Evolutionary conservation across 371 early-diverging fungal species (phyloP).

Genomic region (Lichtheimia hyalospora): DNA sequence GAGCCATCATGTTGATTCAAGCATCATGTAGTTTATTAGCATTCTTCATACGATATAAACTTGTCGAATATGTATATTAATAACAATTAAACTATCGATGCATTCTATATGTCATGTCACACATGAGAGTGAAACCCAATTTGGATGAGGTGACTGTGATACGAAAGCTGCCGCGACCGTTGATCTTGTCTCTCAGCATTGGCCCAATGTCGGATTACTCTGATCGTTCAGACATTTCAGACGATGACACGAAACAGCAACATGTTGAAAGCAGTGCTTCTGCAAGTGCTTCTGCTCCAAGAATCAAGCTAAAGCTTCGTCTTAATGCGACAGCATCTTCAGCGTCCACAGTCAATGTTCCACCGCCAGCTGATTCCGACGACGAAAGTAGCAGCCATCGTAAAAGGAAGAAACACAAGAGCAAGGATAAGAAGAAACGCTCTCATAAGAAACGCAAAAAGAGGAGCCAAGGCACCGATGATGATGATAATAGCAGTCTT

Average conservation of each 20-base stretch:
- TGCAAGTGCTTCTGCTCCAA: conserved; percentile 7
- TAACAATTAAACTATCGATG: background rate
- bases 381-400: conserved; percentile 3
- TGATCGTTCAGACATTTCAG: conserved; percentile 1
- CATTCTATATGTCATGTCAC: background rate
- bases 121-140: no score
- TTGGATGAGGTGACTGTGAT: no score
- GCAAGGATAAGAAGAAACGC: conserved; percentile 34
- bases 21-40: conserved; percentile 62
- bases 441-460: conserved; percentile 40
- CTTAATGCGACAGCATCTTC: conserved; percentile 26
- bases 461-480: conserved; percentile 17
- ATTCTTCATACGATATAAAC: conserved; percentile 74
- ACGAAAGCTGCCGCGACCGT: no score
- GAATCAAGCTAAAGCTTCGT: conserved; percentile 39
- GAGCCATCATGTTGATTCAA: conserved; percentile 65
- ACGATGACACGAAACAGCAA: background rate
- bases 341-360: conserved; percentile 1
- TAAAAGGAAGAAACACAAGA: conserved; percentile 32
- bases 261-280: background rate
- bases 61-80: conserved; percentile 76
- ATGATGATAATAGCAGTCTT: conserved; percentile 5
- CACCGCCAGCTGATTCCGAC: conserved; percentile 1
- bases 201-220: conserved; percentile 8
- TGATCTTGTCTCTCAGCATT: background rate